These are phyloP conservation scores for Collariella sp. DNA, from an alignment of 495 filamentous ascomycete genomes.

Conservation along the genomic window DNA sequence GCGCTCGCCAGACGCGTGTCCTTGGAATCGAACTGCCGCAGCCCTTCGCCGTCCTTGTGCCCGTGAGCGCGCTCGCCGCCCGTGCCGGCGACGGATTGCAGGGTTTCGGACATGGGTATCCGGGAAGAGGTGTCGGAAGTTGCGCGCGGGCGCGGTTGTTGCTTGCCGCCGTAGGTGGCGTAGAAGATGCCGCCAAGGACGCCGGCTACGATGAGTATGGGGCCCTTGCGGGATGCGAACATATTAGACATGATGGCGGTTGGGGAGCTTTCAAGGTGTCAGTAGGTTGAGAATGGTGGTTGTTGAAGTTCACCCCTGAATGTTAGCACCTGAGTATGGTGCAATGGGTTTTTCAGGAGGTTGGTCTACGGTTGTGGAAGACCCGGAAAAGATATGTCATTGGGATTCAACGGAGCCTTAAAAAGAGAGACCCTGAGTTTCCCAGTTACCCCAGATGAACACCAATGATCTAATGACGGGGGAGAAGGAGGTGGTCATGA, in stretches of 20 bases:
- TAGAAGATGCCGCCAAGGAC: conserved; percentile 16
- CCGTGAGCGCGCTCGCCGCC: conserved; percentile 15
- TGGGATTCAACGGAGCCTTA: no score
- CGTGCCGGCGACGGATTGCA: conserved; percentile 9
- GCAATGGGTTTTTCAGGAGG: no score
- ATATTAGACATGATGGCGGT: conserved; percentile 14
- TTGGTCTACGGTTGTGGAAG: no score
- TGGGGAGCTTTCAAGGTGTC: background rate
- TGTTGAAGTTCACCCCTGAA: no score
- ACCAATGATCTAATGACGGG: background rate
- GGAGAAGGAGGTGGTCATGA: background rate
- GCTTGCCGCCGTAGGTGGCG: conserved; percentile 18
- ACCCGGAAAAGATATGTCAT: no score
- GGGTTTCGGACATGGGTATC: conserved; percentile 11
- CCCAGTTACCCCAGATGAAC: background rate
- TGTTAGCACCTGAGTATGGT: no score
- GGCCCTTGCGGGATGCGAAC: conserved; percentile 14
- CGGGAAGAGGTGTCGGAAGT: background rate
- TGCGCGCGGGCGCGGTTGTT: conserved; percentile 17
- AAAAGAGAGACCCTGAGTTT: no score
- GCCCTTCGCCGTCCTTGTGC: background rate
- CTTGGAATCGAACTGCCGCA: conserved; percentile 7
- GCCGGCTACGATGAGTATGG: conserved; percentile 9
- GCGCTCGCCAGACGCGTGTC: conserved; percentile 6
- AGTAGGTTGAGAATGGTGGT: no score